Base-by-base conservation (phyloP, 2,329 filamentous ascomycete genomes). In the Trichoderma atroviride region DNA sequence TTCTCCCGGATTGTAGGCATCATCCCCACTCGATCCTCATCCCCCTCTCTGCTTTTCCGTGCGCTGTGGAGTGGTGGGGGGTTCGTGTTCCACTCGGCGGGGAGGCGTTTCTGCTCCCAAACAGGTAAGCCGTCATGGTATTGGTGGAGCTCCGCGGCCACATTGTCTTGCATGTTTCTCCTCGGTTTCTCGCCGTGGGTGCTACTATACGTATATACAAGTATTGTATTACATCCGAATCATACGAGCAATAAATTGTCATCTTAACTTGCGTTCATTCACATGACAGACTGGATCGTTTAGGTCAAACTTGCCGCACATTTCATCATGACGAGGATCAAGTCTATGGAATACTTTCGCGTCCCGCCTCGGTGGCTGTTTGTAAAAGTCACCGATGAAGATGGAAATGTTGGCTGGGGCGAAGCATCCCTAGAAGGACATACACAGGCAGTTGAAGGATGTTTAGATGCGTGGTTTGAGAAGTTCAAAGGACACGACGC, bases 311-410 rank as follows among this genome's bases (percentile, higher is more conserved):
- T 52, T 52, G 0, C 16, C 9, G 22, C 40, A 52, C 14, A 50
- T 33, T 62, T 37, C 64, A 56, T 5, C 0, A 80, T 80, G 78
- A 77, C 72, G 0, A 79, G 77, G 53, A 79, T 80, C 3, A 53
- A 74, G 13, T 70, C 66, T 7, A 88, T 93, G 55, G 90, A 92
- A 74, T 92, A 93, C 76, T 93, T 93, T 76, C 86, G 91, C 22
- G 88, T 93, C 10, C 89, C 89, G 57, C 91, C 91, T 16, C 84
- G 91, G 52, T 94, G 91, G 91, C 83, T 94, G 1, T 92, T 93
- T 72, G 91, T 93, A 73, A 94, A 93, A 77, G 86, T 94, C 71
- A 89, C 86, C 1, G 91, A 93, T 75, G 87, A 89, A 40, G 83
- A 84, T 1, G 90, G 87, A 4, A 83, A 87, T 40, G 81, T 84